phyloP scores from a whole-genome alignment of 2,329 filamentous ascomycete species.

The Decorospora gaudefroyi region DNA sequence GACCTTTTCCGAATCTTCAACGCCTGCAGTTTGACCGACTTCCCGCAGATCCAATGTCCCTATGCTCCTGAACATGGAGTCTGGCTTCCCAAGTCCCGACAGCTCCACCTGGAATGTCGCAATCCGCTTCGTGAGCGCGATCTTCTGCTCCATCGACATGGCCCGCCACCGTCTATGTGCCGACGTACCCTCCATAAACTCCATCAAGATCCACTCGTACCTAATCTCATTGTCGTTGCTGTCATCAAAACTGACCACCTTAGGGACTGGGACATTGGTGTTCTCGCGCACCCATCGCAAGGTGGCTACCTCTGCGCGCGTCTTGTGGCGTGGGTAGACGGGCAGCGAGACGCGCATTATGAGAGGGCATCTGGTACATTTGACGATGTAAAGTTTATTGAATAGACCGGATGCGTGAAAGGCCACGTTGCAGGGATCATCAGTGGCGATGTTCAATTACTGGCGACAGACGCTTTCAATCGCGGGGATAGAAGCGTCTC shows the following conservation, averaged over 20 bases:
- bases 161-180: conserved; percentile 3
- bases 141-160: conserved; percentile 7
- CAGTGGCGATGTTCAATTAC: conserved; percentile 1
- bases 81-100: no score
- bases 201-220: conserved; percentile 36
- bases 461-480: conserved; percentile 4
- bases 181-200: conserved; percentile 17
- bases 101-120: conserved; percentile 6
- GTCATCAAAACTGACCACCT: conserved; percentile 14
- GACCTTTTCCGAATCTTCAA: neutral
- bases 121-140: conserved; percentile 1
- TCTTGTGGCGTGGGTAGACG: conserved; percentile 22
- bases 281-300: conserved; percentile 19
- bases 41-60: conserved; percentile 1
- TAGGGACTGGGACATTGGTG: conserved; percentile 25
- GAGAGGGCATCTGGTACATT: neutral
- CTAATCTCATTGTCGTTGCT: conserved; percentile 22
- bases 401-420: conserved; percentile 12
- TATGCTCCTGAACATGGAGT: conserved; percentile 1
- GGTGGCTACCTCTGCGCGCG: conserved; percentile 24
- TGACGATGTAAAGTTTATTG: conserved; percentile 18
- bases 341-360: conserved; percentile 38
- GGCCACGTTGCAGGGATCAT: neutral
- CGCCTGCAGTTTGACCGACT: neutral
- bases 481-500: conserved; percentile 1